These are phyloP conservation scores for Pouteria campechiana DNA, from an alignment of 179 eudicot species.

Conservation along the genomic window DNA sequence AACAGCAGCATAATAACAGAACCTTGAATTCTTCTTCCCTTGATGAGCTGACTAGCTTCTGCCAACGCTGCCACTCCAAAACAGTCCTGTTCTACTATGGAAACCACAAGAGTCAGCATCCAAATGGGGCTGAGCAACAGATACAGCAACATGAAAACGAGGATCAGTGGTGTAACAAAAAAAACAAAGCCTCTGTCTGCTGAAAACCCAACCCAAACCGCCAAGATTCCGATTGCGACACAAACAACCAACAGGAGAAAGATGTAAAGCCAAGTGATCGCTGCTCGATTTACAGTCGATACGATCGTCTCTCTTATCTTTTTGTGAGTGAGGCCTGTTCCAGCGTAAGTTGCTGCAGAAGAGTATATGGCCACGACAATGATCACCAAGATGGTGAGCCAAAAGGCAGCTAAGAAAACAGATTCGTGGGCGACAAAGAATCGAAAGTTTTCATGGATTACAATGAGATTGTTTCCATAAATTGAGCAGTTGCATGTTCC, in stretches of 20 bases:
- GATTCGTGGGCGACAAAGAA: neutral
- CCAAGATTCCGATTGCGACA: neutral
- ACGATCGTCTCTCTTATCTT: neutral
- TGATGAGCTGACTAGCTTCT: conserved; percentile 7
- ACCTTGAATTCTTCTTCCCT: conserved; percentile 6
- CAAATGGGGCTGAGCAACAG: neutral
- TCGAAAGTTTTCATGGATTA: neutral
- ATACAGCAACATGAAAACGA: neutral
- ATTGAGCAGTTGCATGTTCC: too few relatives aligned
- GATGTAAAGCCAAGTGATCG: neutral
- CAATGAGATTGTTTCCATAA: neutral
- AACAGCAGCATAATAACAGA: neutral
- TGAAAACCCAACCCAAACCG: neutral
- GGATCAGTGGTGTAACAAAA: neutral
- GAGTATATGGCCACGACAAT: neutral
- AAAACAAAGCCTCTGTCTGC: neutral
- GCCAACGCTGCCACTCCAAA: conserved; percentile 8
- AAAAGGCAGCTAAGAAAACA: neutral
- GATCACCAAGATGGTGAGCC: neutral
- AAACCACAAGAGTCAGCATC: conserved; percentile 8
- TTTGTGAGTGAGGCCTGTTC: neutral
- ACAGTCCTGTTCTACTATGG: conserved; percentile 2
- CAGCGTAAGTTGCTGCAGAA: neutral
- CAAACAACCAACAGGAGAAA: neutral
- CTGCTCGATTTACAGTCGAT: neutral